phyloP scores from a whole-genome alignment of 208 protist genomes.

The Trypanosoma melophagium region DNA sequence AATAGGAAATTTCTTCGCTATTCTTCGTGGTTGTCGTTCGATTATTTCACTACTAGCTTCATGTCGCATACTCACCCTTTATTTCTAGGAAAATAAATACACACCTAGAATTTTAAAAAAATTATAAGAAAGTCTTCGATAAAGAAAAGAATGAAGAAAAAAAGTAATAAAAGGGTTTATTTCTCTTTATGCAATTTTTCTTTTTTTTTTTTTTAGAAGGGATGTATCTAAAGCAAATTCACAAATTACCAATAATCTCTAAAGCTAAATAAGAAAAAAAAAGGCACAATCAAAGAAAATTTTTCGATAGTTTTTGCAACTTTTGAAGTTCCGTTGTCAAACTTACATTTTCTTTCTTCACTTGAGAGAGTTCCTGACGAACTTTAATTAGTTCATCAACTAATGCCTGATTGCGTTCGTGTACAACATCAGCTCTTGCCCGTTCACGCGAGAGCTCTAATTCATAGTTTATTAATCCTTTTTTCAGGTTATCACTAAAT shows the following conservation, averaged over 20 bases:
- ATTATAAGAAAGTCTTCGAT: too few species aligned
- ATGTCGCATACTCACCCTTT: neutral
- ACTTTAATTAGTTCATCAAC: constrained; percentile 60
- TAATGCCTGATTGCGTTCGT: constrained; percentile 70
- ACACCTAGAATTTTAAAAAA: too few species aligned
- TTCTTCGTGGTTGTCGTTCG: neutral
- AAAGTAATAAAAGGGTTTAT: too few species aligned
- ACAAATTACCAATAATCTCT: too few species aligned
- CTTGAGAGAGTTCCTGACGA: constrained; percentile 41
- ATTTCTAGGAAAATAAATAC: too few species aligned
- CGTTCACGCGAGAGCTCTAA: constrained; percentile 67
- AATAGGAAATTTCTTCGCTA: neutral
- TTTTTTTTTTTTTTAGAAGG: too few species aligned
- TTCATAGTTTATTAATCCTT: constrained; percentile 77
- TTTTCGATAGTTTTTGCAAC: constrained; percentile 42
- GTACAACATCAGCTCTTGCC: constrained; percentile 50
- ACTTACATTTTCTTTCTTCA: constrained; percentile 58
- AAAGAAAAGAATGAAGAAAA: too few species aligned
- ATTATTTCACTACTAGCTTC: neutral
- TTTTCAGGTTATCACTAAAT: constrained; percentile 39
- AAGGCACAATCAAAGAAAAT: neutral
- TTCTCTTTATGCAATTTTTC: too few species aligned
- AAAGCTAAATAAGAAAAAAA: neutral
- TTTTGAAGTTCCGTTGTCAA: constrained; percentile 55
- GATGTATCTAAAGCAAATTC: too few species aligned